phyloP scores from a whole-genome alignment of 2,329 filamentous ascomycete genomes.

The Cladosporium sp. region DNA sequence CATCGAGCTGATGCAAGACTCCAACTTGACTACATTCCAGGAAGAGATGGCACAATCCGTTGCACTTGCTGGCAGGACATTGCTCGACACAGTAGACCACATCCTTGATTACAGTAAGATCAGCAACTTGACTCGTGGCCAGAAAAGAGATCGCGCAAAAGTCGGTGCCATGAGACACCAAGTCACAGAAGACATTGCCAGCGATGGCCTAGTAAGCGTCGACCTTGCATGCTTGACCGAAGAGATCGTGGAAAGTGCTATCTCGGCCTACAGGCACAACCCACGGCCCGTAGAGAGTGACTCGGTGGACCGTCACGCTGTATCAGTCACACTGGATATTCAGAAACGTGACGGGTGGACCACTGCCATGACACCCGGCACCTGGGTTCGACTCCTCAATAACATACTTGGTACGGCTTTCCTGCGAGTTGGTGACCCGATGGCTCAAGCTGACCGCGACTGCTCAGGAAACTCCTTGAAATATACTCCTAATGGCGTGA shows the following conservation, averaged over 20 bases:
- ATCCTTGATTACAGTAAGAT: conserved; percentile 44
- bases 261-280: background rate
- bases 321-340: conserved; percentile 1
- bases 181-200: background rate
- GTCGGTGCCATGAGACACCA: background rate
- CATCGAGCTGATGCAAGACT: conserved; percentile 48
- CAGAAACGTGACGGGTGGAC: background rate
- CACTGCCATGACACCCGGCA: conserved; percentile 28
- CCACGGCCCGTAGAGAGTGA: background rate
- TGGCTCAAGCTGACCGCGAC: background rate
- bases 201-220: conserved; percentile 6
- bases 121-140: conserved; percentile 27
- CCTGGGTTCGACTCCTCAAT: conserved; percentile 29
- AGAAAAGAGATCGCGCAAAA: conserved; percentile 1
- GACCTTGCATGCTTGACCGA: conserved; percentile 24
- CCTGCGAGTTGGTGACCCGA: background rate
- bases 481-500: conserved; percentile 31
- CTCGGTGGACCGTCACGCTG: background rate
- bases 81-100: conserved; percentile 45
- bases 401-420: conserved; percentile 24
- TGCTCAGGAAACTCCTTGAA: conserved; percentile 41
- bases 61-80: conserved; percentile 45
- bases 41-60: conserved; percentile 44
- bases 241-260: background rate
- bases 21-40: conserved; percentile 36